Evolutionary conservation across 202 grass and related monocot species (phyloP).

Genomic region (Musa balbisiana): DNA sequence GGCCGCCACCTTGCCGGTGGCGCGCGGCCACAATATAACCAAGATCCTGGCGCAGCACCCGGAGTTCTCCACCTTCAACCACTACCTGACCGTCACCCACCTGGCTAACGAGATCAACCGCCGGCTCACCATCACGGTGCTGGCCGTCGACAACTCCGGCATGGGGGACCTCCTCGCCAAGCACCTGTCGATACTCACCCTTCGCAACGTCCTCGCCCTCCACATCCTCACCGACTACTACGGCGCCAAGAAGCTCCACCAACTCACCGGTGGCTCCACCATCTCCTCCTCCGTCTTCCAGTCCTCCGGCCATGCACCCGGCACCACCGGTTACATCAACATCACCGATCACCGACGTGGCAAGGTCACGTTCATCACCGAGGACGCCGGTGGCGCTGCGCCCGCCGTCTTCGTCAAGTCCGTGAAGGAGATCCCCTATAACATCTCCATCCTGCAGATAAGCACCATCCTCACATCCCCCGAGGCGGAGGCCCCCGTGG

Average conservation of each 20-base stretch:
- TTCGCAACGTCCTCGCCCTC: conserved; percentile 33
- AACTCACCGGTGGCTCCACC: conserved; percentile 11
- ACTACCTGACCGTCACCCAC: conserved; percentile 40
- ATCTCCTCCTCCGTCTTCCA: conserved; percentile 36
- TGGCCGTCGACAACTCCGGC: conserved; percentile 40
- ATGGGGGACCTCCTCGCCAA: conserved; percentile 29
- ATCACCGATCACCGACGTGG: conserved; percentile 20
- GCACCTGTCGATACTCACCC: conserved; percentile 11
- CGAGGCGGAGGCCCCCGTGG: conserved; percentile 18
- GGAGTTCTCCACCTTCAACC: conserved; percentile 48
- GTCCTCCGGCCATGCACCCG: conserved; percentile 32
- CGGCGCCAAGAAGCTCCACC: conserved; percentile 38
- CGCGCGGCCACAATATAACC: conserved; percentile 33
- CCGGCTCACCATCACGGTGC: conserved; percentile 36
- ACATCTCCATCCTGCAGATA: conserved; percentile 60
- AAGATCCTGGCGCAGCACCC: conserved; percentile 37
- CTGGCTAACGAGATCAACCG: conserved; percentile 46
- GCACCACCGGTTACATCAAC: conserved; percentile 31
- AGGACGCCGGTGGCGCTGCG: conserved; percentile 6
- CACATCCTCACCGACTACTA: conserved; percentile 57
- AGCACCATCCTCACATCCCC: conserved; percentile 37
- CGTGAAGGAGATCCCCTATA: conserved; percentile 32
- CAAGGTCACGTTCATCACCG: conserved; percentile 28
- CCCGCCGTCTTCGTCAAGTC: conserved; percentile 33
- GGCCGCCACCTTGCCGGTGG: conserved; percentile 14